Evolutionary conservation across 805 yeast genomes (phyloP), one percentile per base, ranked within the genome.

Genomic region (Candida pseudoglaebosa): DNA sequence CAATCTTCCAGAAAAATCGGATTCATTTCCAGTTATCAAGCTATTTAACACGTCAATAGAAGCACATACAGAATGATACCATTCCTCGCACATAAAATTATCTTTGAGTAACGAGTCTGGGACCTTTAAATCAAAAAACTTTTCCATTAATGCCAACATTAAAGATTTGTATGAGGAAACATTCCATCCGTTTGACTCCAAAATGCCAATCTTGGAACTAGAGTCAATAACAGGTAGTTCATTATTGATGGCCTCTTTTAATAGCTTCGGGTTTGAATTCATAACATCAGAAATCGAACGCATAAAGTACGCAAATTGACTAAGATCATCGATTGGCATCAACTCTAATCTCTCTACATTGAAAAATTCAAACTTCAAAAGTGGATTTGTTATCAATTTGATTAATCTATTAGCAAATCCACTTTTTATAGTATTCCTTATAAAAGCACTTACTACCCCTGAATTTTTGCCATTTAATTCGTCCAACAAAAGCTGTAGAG

Each of bases 401-500:
- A 86, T 74, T 3, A 90, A 56, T 40, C 83, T 68, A 42, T 78
- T 78, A 0, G 80, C 59, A 0, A 82, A 68, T 0, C 89, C 89
- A 19, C 71, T 62, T 32, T 66, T 60, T 8, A 50, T 24, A 8
- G 67, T 57, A 2, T 63, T 59, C 20, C 61, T 49, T 3, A 82
- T 54, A 77, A 85, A 81, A 37, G 72, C 67, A 2, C 69, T 59
- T 1, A 74, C 71, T 7, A 65, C 53, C 4, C 72, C 49, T 29
- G 65, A 63, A 29, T 68, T 60, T 5, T 75, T 70, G 8, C 65
- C 67, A 31, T 68, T 72, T 15, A 84, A 55, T 30, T 78, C 83
- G 53, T 89, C 96, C 24, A 90, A 56, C 13, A 86, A 62, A 1
- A 86, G 54, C 43, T 80, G 77, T 4, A 88, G 56, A 0, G 95